phyloP scores from a whole-genome alignment of 2,329 filamentous ascomycete genomes.

The Fusarium nelsonii region DNA sequence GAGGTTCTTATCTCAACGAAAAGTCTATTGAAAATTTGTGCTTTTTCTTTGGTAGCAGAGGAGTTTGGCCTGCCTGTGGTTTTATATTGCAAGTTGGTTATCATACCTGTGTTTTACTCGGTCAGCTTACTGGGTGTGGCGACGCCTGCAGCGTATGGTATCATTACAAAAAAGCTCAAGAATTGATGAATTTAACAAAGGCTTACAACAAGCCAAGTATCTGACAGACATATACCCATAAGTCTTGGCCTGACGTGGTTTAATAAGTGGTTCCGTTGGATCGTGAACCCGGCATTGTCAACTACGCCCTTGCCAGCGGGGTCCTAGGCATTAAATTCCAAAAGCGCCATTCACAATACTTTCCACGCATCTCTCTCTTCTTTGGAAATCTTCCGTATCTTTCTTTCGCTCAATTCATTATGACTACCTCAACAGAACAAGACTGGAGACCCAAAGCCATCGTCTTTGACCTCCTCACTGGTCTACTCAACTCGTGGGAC shows the following conservation, averaged over 20 bases:
- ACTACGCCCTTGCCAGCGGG: neutral
- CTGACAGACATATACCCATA: neutral
- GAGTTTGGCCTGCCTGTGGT: neutral
- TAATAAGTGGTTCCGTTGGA: neutral
- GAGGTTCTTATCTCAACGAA: neutral
- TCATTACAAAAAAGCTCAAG: neutral
- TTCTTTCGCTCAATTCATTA: rapidly evolving
- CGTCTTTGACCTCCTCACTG: slow-evolving; percentile 58
- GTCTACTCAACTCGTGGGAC: slow-evolving; percentile 55
- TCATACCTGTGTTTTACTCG: neutral
- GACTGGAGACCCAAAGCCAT: slow-evolving; percentile 52
- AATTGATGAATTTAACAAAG: neutral
- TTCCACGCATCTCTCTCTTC: neutral
- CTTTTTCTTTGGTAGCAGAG: rapidly evolving
- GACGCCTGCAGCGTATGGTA: neutral
- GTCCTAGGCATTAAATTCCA: neutral
- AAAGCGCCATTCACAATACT: neutral
- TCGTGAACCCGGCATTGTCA: neutral
- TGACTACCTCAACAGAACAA: neutral
- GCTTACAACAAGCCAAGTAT: too few relatives aligned
- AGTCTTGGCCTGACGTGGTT: neutral
- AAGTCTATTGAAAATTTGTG: neutral
- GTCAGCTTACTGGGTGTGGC: neutral
- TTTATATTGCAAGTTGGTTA: neutral
- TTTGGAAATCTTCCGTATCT: rapidly evolving